Conservation (phyloP, 2,329 filamentous ascomycete species). For the Aureobasidium namibiae region DNA sequence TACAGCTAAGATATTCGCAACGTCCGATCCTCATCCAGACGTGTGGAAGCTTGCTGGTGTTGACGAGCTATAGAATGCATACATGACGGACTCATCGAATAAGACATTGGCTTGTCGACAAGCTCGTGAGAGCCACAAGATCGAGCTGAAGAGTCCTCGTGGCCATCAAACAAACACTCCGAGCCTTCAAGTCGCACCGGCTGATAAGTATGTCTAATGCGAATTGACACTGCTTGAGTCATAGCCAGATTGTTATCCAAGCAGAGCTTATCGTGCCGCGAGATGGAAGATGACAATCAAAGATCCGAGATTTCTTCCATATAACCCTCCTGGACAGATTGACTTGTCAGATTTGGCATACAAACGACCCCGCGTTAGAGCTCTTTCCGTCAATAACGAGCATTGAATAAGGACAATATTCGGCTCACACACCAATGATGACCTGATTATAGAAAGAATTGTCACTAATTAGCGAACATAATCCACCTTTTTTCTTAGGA, state of each 20-base stretch:
- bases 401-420: background rate
- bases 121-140: background rate
- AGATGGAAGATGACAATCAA: background rate
- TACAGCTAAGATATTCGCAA: constrained; percentile 39
- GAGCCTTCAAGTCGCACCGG: background rate
- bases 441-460: constrained; percentile 6
- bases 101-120: background rate
- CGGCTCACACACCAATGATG: background rate
- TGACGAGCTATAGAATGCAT: background rate
- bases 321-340: background rate
- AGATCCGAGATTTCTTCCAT: background rate
- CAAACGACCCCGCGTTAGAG: background rate
- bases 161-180: background rate
- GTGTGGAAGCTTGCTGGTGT: constrained; percentile 14
- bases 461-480: constrained; percentile 6
- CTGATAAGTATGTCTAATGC: too few species aligned
- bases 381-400: background rate
- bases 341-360: background rate
- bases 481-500: background rate
- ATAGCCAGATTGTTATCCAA: background rate
- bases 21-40: constrained; percentile 8
- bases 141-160: background rate
- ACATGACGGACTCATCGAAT: background rate
- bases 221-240: too few species aligned
- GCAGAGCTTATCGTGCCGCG: background rate